Base-by-base conservation (phyloP, 768 basidiomycete species). In the Boletus barrowsii region DNA sequence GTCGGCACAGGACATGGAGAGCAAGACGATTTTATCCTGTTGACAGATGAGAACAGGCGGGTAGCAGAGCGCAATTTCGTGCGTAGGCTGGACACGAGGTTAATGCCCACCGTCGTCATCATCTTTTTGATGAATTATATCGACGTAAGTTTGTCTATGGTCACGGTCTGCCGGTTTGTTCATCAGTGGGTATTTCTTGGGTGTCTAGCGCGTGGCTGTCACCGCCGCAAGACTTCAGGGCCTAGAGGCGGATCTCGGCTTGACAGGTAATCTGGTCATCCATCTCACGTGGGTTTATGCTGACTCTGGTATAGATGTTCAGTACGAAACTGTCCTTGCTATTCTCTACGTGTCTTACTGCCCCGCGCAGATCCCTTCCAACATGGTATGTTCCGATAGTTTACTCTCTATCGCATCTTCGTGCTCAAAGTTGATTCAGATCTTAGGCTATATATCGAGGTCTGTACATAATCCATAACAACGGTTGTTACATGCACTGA, bases 361-460 rank as follows among this genome's bases (percentile, higher is more conserved):
- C 42, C 83, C 84, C 3, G 79, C 80, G 17, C 83, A 86, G 59
- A 77, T 86, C 49, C 85, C 85, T 1, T 84, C 81, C 0, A 87
- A 84, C 61, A 84, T 87, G 80, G 83, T 80, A 57, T n/a, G 72
- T 41, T 5, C 47, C 17, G 2, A 45, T 26, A 15, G 1, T 13
- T 35, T 10, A 15, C 49, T 37, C 2, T 14, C 30, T n/a, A 5
- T 18, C 6, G 22, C 33, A 43, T 36, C 17, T 18, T 30, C 22
- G 2, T 17, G 39, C 44, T 30, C 14, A 51, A 47, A 26, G 42
- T 26, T 8, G 24, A n/a, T n/a, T 1, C 49, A 84, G 83, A 73
- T 84, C 53, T 59, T 86, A 13, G 83, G 83, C 55, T 75, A 77
- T 51, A 73, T 84, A 40, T 72, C 75, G 40, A 73, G 80, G 83